Base-by-base conservation (phyloP, 495 filamentous ascomycete species). In the Lasiosphaeriaceae sp. region DNA sequence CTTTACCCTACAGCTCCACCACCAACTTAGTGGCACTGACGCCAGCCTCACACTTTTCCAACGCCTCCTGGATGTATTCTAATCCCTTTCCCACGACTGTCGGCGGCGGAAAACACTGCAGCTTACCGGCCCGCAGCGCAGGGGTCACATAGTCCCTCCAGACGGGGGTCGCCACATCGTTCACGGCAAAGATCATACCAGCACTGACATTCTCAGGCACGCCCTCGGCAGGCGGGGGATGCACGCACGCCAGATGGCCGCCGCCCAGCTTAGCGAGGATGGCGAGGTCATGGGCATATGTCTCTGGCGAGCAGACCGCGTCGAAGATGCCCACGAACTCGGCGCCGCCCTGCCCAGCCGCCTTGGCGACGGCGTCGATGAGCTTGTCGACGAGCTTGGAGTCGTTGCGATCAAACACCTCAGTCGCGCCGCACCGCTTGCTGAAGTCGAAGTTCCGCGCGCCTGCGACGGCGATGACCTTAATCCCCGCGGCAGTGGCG, bases 361-460 rank as follows among this genome's bases (percentile, higher is more conserved):
- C 39, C 12, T 43, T 43, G n/a, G 5, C 44, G 2, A 65, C 50
- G 14, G 54, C 65, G 1, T 54, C 59, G 11, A 53, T 52, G 12
- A 65, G 37, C 50, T 56, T 56, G 47, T 56, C 51, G 8, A 68
- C 67, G 2, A 69, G 54, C 50, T 60, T 47, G 6, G 66, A 46
- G 21, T 66, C 58, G 12, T 73, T 74, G 64, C 88, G 85, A 63
- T 89, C 83, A 48, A 86, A 80, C 0, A 76, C 77, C 19, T 72
- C 49, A 5, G 48, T 69, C 8, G 86, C 86, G 2, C 86, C 84
- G 0, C 85, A 71, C 0, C 44, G 57, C 56, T 72, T 76, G 37
- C 79, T 67, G 41, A 77, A 75, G 0, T 76, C 74, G 34, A 80
- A 74, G 61, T 86, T 87, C 49, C 69, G 72, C 0, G 68, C 64